phyloP scores from a whole-genome alignment of 2,329 filamentous ascomycete species.

The Xylaria sp. region DNA sequence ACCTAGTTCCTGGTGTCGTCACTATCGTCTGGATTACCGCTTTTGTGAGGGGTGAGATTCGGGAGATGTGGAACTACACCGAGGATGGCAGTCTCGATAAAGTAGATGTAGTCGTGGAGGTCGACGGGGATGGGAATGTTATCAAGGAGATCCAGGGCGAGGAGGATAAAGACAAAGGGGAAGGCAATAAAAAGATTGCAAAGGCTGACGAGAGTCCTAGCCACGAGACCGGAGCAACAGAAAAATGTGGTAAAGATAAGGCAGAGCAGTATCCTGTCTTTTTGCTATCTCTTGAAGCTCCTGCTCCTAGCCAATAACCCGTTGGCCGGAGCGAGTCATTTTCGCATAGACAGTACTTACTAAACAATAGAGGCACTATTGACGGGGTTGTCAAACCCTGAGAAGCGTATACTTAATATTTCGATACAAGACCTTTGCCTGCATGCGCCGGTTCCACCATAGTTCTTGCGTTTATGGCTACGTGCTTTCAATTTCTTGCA shows the following conservation, averaged over 20 bases:
- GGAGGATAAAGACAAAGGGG: conserved; percentile 41
- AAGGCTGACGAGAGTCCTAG: conserved; percentile 32
- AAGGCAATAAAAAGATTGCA: conserved; percentile 28
- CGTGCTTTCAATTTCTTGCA: not conserved
- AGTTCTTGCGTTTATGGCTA: not conserved
- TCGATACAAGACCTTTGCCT: not conserved
- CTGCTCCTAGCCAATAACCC: conserved; percentile 20
- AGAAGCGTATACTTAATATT: not conserved
- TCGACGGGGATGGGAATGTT: conserved; percentile 55
- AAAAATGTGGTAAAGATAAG: conserved; percentile 17
- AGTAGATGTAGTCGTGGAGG: conserved; percentile 60
- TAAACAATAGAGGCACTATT: not conserved
- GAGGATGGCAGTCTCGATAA: conserved; percentile 69
- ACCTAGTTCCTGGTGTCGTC: conserved; percentile 87
- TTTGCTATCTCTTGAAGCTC: conserved; percentile 41
- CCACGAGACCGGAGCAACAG: conserved; percentile 9
- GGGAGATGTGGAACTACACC: conserved; percentile 79
- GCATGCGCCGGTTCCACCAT: not conserved
- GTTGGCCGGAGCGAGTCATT: not conserved
- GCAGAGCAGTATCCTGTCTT: conserved; percentile 33
- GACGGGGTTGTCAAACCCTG: not conserved
- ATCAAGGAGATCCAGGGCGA: conserved; percentile 49
- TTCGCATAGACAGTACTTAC: not conserved
- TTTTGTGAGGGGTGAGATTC: conserved; percentile 70
- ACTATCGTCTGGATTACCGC: conserved; percentile 77